phyloP scores from a whole-genome alignment of 2,329 filamentous ascomycete species.

The Alternaria sp. region DNA sequence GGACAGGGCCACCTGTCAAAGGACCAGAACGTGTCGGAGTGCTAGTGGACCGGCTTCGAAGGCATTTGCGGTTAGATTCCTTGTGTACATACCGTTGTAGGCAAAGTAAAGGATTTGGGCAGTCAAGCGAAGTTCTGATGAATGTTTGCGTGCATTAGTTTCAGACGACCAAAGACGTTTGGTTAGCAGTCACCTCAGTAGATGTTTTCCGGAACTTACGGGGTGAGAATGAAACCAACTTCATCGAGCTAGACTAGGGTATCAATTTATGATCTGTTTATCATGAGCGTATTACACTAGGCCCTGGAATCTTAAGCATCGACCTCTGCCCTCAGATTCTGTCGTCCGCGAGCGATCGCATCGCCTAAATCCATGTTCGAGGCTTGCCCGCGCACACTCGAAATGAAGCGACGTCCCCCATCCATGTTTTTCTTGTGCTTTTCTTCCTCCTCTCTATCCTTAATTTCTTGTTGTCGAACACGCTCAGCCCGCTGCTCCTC shows the following conservation, averaged over 20 bases:
- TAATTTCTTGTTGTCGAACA: slow-evolving; percentile 41
- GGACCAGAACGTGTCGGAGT: neutral
- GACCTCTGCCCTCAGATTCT: slow-evolving; percentile 27
- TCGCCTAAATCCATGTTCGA: slow-evolving; percentile 41
- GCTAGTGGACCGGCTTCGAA: neutral
- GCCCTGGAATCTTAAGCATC: slow-evolving; percentile 18
- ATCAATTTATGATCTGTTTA: slow-evolving; percentile 18
- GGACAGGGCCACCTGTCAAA: neutral
- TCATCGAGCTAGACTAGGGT: slow-evolving; percentile 9
- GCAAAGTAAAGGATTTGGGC: neutral
- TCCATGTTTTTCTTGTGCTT: slow-evolving; percentile 37
- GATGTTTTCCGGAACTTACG: neutral
- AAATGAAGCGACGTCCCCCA: slow-evolving; percentile 38
- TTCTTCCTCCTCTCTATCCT: slow-evolving; percentile 47
- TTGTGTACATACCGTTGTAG: neutral
- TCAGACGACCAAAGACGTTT: neutral
- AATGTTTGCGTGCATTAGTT: neutral
- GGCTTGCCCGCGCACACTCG: slow-evolving; percentile 34
- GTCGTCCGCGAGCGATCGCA: slow-evolving; percentile 41
- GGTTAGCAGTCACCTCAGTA: neutral
- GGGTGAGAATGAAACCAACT: neutral
- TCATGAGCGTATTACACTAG: neutral
- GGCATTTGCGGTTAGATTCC: neutral
- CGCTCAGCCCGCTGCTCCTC: slow-evolving; percentile 48
- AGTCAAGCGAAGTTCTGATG: neutral